Evolutionary conservation across 495 filamentous ascomycete genomes (phyloP), one percentile per base, ranked within the genome.

Genomic region (Xylaria telfairii): DNA sequence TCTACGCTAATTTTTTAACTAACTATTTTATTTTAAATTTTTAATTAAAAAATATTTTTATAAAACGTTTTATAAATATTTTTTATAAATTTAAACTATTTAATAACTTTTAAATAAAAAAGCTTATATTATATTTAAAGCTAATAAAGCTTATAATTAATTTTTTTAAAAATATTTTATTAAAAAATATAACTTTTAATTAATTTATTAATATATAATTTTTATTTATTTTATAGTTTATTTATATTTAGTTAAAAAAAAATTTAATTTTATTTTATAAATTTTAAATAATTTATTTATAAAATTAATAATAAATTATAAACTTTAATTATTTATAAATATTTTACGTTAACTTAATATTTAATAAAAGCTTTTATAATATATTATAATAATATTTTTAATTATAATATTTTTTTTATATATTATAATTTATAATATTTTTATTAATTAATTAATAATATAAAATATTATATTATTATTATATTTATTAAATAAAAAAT

Each of bases 131-230:
- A 42, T 42, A 42, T 42, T 59, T 59, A 59, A 32, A 32, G 12
- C 32, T 32, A 37, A 24, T 8, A 59, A 32, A 4, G 24, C 12
- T 32, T 59, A 15, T 19, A 59, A 59, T 32, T 59, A 59, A 24
- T n/a, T 59, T 59, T 59, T 59, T 59, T 59, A 59, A 59, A 32
- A 59, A 24, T 30, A 32, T 3, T 59, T 37, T 3, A 59, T 62
- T 41, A 62, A 62, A 9, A 44, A 15, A n/a, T 44, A 26, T 62
- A 62, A 42, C 21, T 62, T n/a, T 62, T 62, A 62, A 17, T 62
- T 62, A 8, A 62, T 41, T 39, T 62, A 62, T 59, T 59, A 32
- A 59, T 59, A 32, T 32, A 59, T 59, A 59, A 59, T 59, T 59
- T 59, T 59, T 32, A 59, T 10, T 59, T 59, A 59, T 59, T 37